Base-by-base conservation (phyloP, 345 rosid genomes). In the Combretum micranthum region DNA sequence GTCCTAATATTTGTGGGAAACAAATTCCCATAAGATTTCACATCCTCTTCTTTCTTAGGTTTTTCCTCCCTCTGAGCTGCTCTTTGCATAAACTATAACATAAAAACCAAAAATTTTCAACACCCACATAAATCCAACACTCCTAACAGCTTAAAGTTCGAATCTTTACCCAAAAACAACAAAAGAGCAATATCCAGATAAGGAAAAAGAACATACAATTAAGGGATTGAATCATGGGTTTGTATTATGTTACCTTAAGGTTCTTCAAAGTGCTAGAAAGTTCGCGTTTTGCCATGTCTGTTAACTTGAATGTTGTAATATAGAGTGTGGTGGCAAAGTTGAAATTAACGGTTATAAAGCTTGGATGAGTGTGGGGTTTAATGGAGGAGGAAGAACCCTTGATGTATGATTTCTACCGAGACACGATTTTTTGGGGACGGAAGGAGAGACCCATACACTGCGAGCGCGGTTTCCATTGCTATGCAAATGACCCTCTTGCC, bases 51-150 rank as follows among this genome's bases (percentile, higher is more conserved):
- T 65, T 56, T 73, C 69, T 73, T 76, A 67, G 67, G 44, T 67
- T 77, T 83, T 72, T 75, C 98, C 65, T 75, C 85, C 53, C 69
- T 83, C 72, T 39, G 42, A 69, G 80, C 72, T 55, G 84, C 88
- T 69, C 90, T 81, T 76, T 91, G 95, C 96, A 91, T 88, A 71
- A 91, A 91, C 96, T 88, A 74, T 61, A 20, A 1, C 63, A 45
- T 21, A 50, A 16, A 18, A 2, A 46, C 61, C 5, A 0, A 20
- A 48, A 59, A 12, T 21, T 19, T 26, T 21, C 21, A 16, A 47
- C 4, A 52, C 13, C 39, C 39, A 32, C 39, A 32, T 4, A 32
- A 32, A 32, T 1, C 9, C 39, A 32, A 4, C 3, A 32, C 3
- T 32, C 39, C 39, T 32, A 32, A 32, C 9, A 32, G 10, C 39